Percentiles rank a stretch among this genome's conserved stretches.
phyloP scores from a whole-genome alignment of 2,329 filamentous ascomycete species.

The Sclerotinia subarctica region DNA sequence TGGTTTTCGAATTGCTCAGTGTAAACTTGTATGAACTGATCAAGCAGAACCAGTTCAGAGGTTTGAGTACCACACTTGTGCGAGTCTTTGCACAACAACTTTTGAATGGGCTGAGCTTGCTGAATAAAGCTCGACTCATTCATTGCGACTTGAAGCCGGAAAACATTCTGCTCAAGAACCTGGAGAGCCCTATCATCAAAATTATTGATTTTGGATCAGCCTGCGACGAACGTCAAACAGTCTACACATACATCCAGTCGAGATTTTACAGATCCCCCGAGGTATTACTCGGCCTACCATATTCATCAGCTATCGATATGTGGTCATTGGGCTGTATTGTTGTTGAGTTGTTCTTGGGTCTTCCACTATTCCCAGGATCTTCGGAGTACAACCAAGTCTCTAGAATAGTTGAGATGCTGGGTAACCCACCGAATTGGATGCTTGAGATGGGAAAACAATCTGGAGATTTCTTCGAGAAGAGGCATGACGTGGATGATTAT shows the following conservation, averaged over 20 bases:
- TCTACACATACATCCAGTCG: slow-evolving; percentile 99
- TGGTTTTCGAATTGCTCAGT: slow-evolving; percentile 93
- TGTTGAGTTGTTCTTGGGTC: slow-evolving; percentile 90
- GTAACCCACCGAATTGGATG: slow-evolving; percentile 97
- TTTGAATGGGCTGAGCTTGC: slow-evolving; percentile 82
- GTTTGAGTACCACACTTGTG: slow-evolving; percentile 92
- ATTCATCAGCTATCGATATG: slow-evolving; percentile 99
- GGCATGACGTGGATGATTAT: slow-evolving; percentile 77
- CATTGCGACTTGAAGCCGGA: slow-evolving; percentile 98
- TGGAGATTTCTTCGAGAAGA: slow-evolving; percentile 94
- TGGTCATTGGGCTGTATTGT: slow-evolving; percentile 99
- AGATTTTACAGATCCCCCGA: slow-evolving; percentile 97
- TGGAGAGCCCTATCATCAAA: slow-evolving; percentile 99
- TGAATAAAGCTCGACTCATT: slow-evolving; percentile 95
- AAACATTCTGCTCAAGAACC: slow-evolving; percentile 95
- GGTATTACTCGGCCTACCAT: slow-evolving; percentile 89
- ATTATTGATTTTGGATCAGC: slow-evolving; percentile 99
- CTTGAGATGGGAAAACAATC: slow-evolving; percentile 98
- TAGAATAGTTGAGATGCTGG: slow-evolving; percentile 96
- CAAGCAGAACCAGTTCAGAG: slow-evolving; percentile 99
- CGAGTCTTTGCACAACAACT: slow-evolving; percentile 97
- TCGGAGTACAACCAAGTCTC: slow-evolving; percentile 99
- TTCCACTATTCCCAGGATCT: slow-evolving; percentile 92
- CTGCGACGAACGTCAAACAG: slow-evolving; percentile 95
- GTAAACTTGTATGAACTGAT: slow-evolving; percentile 98